Evolutionary conservation across 2,329 filamentous ascomycete species (phyloP).

Genomic region (Blumeriella jaapii): DNA sequence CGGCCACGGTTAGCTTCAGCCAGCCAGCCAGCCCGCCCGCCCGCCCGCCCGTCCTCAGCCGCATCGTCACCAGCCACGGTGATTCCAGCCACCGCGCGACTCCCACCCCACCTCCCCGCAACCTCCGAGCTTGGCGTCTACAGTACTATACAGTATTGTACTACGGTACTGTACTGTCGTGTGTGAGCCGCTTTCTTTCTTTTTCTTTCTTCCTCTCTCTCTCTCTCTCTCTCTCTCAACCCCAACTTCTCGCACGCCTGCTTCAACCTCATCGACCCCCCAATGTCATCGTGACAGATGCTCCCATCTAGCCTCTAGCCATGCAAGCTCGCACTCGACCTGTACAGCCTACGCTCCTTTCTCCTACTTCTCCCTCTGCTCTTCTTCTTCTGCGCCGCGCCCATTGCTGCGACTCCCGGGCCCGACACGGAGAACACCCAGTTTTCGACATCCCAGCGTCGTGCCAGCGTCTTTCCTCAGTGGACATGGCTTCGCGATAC

Average conservation of each 20-base stretch:
- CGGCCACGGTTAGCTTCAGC: too few species aligned
- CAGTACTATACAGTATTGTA: background rate
- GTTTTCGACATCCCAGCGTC: slow-evolving; percentile 9
- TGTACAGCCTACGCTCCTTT: slow-evolving; percentile 34
- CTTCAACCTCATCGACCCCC: background rate
- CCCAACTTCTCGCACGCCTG: background rate
- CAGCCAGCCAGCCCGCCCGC: too few species aligned
- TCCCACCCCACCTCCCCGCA: too few species aligned
- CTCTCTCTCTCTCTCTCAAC: background rate
- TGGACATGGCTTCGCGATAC: slow-evolving; percentile 40
- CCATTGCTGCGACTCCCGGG: slow-evolving; percentile 7
- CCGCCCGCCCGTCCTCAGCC: too few species aligned
- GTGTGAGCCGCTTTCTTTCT: background rate
- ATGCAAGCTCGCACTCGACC: slow-evolving; percentile 44
- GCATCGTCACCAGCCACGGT: too few species aligned
- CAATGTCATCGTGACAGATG: slow-evolving; percentile 94
- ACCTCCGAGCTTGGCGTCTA: too few species aligned
- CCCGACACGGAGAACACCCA: slow-evolving; percentile 10
- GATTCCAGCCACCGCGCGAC: too few species aligned
- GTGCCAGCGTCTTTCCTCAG: slow-evolving; percentile 32
- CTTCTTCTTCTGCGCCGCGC: slow-evolving; percentile 8
- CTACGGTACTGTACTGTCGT: background rate
- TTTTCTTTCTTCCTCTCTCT: background rate
- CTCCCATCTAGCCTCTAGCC: slow-evolving; percentile 62
- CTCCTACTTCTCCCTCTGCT: slow-evolving; percentile 6